Evolutionary conservation across 2,329 filamentous ascomycete species (phyloP).

Genomic region (Aspergillus sp.): DNA sequence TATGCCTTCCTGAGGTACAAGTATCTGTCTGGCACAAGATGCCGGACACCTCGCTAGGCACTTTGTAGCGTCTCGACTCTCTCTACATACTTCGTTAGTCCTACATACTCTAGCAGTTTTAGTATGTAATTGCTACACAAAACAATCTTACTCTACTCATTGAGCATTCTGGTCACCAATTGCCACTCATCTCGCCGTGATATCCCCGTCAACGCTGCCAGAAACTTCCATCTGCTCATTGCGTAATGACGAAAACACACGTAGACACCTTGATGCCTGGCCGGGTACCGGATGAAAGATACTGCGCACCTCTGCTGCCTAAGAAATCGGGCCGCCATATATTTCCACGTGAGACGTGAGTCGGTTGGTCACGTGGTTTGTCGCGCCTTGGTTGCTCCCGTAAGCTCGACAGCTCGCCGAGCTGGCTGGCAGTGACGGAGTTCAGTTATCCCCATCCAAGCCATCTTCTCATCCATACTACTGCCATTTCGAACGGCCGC

Average conservation of each 20-base stretch:
- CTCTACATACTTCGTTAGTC: too few relatives aligned
- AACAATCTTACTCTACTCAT: too few relatives aligned
- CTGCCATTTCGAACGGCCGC: not conserved
- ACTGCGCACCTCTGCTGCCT: not conserved
- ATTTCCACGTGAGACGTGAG: not conserved
- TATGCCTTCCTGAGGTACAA: too few relatives aligned
- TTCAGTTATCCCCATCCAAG: conserved; percentile 17
- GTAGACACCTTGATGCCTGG: conserved; percentile 20
- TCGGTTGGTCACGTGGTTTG: conserved; percentile 15
- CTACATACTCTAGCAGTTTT: too few relatives aligned
- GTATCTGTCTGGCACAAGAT: too few relatives aligned
- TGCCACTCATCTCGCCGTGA: too few relatives aligned
- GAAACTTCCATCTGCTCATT: conserved; percentile 17
- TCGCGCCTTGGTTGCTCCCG: conserved; percentile 4
- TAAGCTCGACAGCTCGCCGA: conserved; percentile 32
- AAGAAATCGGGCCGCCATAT: conserved; percentile 6
- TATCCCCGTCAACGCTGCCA: conserved; percentile 1
- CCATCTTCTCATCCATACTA: conserved; percentile 15
- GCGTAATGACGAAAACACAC: conserved; percentile 24
- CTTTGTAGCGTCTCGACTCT: too few relatives aligned
- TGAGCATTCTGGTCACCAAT: too few relatives aligned
- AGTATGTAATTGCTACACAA: too few relatives aligned
- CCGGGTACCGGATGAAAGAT: conserved; percentile 12
- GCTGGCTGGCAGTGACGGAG: conserved; percentile 16
- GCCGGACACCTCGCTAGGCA: too few relatives aligned